Evolutionary conservation across 148 eudicot genomes (phyloP).

Genomic region (Vaccinium myrtillus): DNA sequence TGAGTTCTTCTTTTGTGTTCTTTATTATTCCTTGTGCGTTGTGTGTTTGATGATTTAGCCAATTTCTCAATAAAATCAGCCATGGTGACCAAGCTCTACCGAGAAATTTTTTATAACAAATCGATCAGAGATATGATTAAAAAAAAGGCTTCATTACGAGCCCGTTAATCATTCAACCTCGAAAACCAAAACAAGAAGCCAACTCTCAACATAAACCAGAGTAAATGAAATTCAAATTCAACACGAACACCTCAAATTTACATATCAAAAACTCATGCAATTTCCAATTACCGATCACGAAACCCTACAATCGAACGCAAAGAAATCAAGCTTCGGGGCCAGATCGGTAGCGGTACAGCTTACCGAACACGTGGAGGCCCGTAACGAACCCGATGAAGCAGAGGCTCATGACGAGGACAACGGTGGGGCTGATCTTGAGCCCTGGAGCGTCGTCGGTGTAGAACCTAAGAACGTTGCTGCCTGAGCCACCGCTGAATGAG

Average conservation of each 20-base stretch:
- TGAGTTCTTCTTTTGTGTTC: no score
- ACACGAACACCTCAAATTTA: background rate
- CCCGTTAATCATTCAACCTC: background rate
- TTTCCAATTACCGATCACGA: constrained; percentile 10
- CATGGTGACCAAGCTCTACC: background rate
- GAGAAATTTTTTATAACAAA: background rate
- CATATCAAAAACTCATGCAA: background rate
- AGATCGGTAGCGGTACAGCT: constrained; percentile 50
- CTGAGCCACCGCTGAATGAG: background rate
- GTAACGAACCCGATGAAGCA: constrained; percentile 68
- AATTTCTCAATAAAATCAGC: background rate
- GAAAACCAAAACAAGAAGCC: background rate
- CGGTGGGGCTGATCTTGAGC: constrained; percentile 56
- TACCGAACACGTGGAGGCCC: constrained; percentile 65
- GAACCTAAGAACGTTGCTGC: constrained; percentile 56
- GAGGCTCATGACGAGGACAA: constrained; percentile 66
- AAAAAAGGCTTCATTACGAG: background rate
- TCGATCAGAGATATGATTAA: background rate
- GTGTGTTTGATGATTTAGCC: no score
- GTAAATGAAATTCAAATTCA: background rate
- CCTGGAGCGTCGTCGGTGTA: constrained; percentile 80
- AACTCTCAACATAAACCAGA: background rate
- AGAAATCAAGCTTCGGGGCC: constrained; percentile 25
- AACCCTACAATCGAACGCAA: background rate
- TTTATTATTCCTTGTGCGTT: no score